Evolutionary conservation across 331 rosid species (phyloP).

Genomic region (Rosa hybrid): DNA sequence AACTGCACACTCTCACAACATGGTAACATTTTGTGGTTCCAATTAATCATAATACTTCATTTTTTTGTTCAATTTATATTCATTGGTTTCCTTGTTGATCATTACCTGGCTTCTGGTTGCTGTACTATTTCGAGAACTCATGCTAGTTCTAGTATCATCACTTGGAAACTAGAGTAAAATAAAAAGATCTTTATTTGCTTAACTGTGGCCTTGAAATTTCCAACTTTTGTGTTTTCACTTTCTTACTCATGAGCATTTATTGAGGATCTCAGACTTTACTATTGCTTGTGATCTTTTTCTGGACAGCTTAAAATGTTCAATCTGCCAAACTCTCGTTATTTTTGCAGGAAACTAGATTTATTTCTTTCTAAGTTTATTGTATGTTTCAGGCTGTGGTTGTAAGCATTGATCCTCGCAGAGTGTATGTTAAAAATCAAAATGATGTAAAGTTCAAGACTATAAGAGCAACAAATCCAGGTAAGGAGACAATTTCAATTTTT

Average conservation of each 20-base stretch:
- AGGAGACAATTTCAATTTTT: constrained; percentile 1
- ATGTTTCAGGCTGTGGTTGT: constrained; percentile 88
- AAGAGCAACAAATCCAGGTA: constrained; percentile 65
- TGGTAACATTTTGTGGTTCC: not conserved
- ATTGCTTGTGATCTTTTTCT: not conserved
- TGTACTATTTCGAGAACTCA: not conserved
- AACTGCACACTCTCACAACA: not conserved
- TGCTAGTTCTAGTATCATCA: not conserved
- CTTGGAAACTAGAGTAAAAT: not conserved
- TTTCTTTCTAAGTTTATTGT: constrained; percentile 24
- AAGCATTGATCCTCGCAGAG: constrained; percentile 93
- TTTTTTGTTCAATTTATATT: not conserved
- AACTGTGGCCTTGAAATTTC: not conserved
- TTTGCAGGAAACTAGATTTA: not conserved
- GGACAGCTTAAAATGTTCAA: not conserved
- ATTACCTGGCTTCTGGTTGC: not conserved
- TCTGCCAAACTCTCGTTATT: not conserved
- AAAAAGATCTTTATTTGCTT: not conserved
- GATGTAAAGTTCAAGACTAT: constrained; percentile 72
- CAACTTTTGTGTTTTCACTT: not conserved
- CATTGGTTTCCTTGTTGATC: not conserved
- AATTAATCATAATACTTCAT: not conserved
- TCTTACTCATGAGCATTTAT: not conserved
- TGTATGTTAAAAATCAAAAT: constrained; percentile 57
- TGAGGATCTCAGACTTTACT: not conserved